Evolutionary conservation across 768 basidiomycete species (phyloP), one percentile per base, ranked within the genome.

Genomic region (Trametes cingulata): DNA sequence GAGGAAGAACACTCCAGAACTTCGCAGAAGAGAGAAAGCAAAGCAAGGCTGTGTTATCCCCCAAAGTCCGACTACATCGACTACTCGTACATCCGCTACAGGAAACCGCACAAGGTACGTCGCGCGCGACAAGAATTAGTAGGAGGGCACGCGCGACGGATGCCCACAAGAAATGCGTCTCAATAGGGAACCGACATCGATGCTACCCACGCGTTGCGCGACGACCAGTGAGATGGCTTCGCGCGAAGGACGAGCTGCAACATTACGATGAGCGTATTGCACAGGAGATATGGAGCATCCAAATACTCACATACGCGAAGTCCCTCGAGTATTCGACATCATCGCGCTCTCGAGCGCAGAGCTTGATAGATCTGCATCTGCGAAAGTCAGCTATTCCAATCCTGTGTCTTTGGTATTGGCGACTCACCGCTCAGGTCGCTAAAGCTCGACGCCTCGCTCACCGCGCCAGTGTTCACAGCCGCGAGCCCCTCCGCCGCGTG

Each of bases 311-410:
- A 90, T 70, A 58, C 85, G 82, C 12, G 91, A 91, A 3, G 85
- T 81, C 40, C 81, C 82, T 17, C 83, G 82, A 57, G 87, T 84
- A 69, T 92, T 91, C 3, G 90, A 93, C 73, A 88, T 76, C 46
- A 91, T 71, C 0, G 90, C 90, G 64, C 91, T 93, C 69, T 91
- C 91, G 61, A 94, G 70, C 4, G 87, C 91, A 40, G 91, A 92
- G 7, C 84, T 84, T 17, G 90, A 91, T 39, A 93, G 71, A 69
- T 89, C 90, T 12, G 84, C 81, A 65, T 91, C 89, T 90, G 63
- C 0, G 39, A 19, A 13, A 33, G 41, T 7, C 10, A 42, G 20
- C 19, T 35, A 52, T 20, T 10, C 13, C 9, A 20, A n/a, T n/a
- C n/a, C n/a, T n/a, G 9, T 1, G 2, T 9, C 22, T 14, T 43